A percentile compares a stretch with the other conserved stretches of the same genome.
These are phyloP conservation scores for Xylaria bambusicola DNA, from an alignment of 495 filamentous ascomycete species.

Conservation along the genomic window DNA sequence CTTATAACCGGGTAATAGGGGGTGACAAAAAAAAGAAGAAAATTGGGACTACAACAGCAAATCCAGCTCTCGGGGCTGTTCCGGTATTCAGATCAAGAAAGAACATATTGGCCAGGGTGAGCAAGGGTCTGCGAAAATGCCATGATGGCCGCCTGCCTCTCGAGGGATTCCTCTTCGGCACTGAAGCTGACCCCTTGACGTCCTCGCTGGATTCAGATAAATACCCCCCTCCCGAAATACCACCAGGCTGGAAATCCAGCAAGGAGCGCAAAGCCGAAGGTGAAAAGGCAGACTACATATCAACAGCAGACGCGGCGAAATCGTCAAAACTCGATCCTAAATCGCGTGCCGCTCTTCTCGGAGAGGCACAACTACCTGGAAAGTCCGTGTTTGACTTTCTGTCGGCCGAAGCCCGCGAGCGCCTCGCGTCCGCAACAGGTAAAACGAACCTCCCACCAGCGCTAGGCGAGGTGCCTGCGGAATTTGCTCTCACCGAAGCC, in stretches of 20 bases:
- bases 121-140: conserved; percentile 70
- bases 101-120: conserved; percentile 54
- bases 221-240: conserved; percentile 75
- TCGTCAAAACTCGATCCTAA: conserved; percentile 75
- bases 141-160: conserved; percentile 86
- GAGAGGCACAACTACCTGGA: conserved; percentile 78
- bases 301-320: conserved; percentile 73
- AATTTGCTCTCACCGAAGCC: conserved; percentile 58
- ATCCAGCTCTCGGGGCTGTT: conserved; percentile 66
- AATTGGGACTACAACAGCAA: conserved; percentile 49
- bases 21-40: conserved; percentile 85
- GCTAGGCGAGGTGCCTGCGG: conserved; percentile 70
- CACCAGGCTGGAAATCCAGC: conserved; percentile 73
- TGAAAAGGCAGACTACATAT: conserved; percentile 55
- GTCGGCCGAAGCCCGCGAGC: conserved; percentile 75
- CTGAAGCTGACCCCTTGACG: conserved; percentile 52
- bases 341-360: conserved; percentile 77
- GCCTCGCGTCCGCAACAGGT: conserved; percentile 74
- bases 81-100: conserved; percentile 83
- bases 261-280: conserved; percentile 49
- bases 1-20: conserved; percentile 83
- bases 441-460: conserved; percentile 76
- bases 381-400: conserved; percentile 97
- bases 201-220: conserved; percentile 57
- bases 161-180: conserved; percentile 79